These are phyloP conservation scores for Xylaria sp. DNA, from an alignment of 2,329 filamentous ascomycete species.

Conservation along the genomic window DNA sequence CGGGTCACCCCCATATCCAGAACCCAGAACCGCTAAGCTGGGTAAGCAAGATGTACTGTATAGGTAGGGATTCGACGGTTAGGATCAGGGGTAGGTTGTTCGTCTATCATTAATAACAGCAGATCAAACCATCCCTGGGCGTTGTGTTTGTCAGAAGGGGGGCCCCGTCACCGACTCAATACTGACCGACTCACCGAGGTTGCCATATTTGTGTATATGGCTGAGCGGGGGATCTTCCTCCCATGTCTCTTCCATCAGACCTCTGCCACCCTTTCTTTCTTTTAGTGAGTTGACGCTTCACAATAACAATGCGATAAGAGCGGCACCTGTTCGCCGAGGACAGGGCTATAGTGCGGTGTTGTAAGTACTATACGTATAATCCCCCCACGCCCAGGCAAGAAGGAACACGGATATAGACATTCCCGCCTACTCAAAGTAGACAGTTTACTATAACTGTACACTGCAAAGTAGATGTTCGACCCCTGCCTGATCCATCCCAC, in stretches of 20 bases:
- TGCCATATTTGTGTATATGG: slow-evolving; percentile 16
- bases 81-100: neutral
- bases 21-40: slow-evolving; percentile 25
- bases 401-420: neutral
- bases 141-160: slow-evolving; percentile 19
- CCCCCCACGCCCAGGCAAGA: slow-evolving; percentile 13
- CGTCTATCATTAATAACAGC: slow-evolving; percentile 9
- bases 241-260: slow-evolving; percentile 9
- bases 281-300: neutral
- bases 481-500: slow-evolving; percentile 18
- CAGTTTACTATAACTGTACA: slow-evolving; percentile 1
- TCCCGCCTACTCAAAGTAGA: neutral
- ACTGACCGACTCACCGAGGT: slow-evolving; percentile 20
- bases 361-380: slow-evolving; percentile 6
- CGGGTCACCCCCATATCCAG: slow-evolving; percentile 17
- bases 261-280: slow-evolving; percentile 10
- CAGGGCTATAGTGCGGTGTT: neutral
- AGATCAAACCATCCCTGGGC: slow-evolving; percentile 15
- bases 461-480: neutral
- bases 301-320: neutral
- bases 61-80: neutral
- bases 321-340: neutral
- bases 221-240: slow-evolving; percentile 9
- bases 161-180: slow-evolving; percentile 19
- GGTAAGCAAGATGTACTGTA: slow-evolving; percentile 1